Percentiles rank a stretch among this genome's conserved stretches.
These are phyloP conservation scores for Phytophthora macrochlamydospora DNA, from an alignment of 352 stramenopile genomes.

Conservation along the genomic window DNA sequence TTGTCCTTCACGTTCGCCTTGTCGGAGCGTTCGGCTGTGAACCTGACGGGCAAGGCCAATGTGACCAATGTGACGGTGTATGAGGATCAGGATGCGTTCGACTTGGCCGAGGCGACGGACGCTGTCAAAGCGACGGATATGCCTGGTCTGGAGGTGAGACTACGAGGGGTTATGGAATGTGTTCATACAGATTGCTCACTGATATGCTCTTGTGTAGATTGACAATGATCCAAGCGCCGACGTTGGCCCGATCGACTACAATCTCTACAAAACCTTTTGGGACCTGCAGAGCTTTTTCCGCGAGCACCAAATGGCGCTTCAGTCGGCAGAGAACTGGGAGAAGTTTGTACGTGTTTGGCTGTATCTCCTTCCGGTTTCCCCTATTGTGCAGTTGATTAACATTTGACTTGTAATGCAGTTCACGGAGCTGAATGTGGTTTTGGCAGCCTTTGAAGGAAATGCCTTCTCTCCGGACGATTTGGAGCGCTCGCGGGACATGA, in stretches of 20 bases:
- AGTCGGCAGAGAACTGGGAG: slow-evolving; percentile 75
- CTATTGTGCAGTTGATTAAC: slow-evolving; percentile 1
- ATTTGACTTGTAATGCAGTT: slow-evolving; percentile 43
- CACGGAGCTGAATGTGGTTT: slow-evolving; percentile 74
- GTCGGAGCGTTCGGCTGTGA: slow-evolving; percentile 85
- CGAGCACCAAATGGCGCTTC: slow-evolving; percentile 66
- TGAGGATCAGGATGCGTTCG: slow-evolving; percentile 81
- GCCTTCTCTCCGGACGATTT: slow-evolving; percentile 86
- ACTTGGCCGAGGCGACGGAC: slow-evolving; percentile 64
- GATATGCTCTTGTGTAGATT: slow-evolving; percentile 34
- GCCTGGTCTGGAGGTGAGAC: slow-evolving; percentile 35
- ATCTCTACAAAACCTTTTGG: slow-evolving; percentile 92
- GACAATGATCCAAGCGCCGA: slow-evolving; percentile 51
- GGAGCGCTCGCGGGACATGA: slow-evolving; percentile 65
- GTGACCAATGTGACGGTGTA: slow-evolving; percentile 80
- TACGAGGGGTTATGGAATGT: background rate
- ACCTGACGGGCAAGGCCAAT: slow-evolving; percentile 82
- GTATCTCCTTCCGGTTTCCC: background rate
- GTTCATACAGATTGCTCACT: slow-evolving; percentile 3
- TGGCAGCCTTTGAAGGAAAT: slow-evolving; percentile 86
- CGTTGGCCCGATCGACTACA: slow-evolving; percentile 85
- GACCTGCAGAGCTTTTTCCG: slow-evolving; percentile 89
- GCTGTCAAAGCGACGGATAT: slow-evolving; percentile 35
- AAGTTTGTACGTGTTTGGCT: slow-evolving; percentile 71
- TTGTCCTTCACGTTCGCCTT: slow-evolving; percentile 87